A percentile compares a stretch with the other conserved stretches of the same genome.
Conservation (phyloP, 495 filamentous ascomycete genomes). For the Penicillium atrosanguineum region DNA sequence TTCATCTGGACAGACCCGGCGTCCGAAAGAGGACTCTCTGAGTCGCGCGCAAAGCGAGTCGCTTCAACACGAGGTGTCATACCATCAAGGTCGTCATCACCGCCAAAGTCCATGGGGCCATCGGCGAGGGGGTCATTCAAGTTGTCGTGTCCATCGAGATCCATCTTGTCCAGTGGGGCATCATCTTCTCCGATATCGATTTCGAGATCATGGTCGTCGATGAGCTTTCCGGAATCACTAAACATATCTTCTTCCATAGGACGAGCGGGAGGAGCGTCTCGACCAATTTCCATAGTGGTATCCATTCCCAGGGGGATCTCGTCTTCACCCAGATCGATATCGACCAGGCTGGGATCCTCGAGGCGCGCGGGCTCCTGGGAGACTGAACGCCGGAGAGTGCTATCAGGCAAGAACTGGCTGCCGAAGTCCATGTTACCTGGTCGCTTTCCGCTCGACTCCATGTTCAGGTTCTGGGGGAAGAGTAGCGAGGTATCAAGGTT, state of each 20-base stretch:
- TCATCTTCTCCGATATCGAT: conserved; percentile 56
- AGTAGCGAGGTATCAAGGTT: conserved; percentile 72
- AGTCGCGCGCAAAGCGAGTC: conserved; percentile 62
- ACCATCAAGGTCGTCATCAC: conserved; percentile 40
- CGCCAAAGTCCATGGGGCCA: conserved; percentile 46
- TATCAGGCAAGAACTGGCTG: conserved; percentile 70
- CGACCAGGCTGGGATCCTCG: conserved; percentile 48
- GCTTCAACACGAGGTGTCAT: conserved; percentile 51
- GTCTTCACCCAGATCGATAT: conserved; percentile 52
- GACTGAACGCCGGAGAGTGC: conserved; percentile 48
- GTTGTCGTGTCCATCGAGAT: conserved; percentile 31
- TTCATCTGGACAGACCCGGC: conserved; percentile 32
- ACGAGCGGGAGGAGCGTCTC: conserved; percentile 68
- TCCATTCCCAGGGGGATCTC: conserved; percentile 48
- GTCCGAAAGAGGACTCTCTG: conserved; percentile 41
- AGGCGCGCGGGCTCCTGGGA: conserved; percentile 50
- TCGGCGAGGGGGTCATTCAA: conserved; percentile 32
- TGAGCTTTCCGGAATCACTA: conserved; percentile 58
- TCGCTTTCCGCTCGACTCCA: conserved; percentile 57
- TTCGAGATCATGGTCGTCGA: conserved; percentile 42
- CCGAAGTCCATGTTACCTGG: conserved; percentile 56
- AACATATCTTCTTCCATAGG: conserved; percentile 70
- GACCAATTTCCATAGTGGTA: conserved; percentile 76
- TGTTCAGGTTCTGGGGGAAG: conserved; percentile 60
- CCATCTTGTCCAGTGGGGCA: conserved; percentile 43